These are phyloP conservation scores for Colletotrichum ledebouriae DNA, from an alignment of 2,329 filamentous ascomycete species.

Conservation along the genomic window DNA sequence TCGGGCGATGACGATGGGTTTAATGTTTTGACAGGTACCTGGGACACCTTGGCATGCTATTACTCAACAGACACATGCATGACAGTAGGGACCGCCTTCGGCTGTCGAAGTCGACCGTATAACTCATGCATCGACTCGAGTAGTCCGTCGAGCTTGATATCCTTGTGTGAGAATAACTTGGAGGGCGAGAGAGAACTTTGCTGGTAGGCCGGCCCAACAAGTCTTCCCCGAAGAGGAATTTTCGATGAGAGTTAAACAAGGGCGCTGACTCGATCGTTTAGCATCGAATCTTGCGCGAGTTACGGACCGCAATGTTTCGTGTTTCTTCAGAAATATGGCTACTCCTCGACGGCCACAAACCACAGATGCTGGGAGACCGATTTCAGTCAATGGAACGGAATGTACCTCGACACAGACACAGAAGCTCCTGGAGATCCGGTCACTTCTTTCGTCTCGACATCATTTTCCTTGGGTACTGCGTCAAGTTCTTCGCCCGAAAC, in stretches of 20 bases:
- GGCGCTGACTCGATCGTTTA: too few relatives aligned
- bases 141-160: slow-evolving; percentile 3
- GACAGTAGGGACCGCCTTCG: slow-evolving; percentile 3
- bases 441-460: not conserved
- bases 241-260: too few relatives aligned
- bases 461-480: not conserved
- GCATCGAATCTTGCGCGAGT: not conserved
- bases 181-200: not conserved
- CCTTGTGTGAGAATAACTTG: not conserved
- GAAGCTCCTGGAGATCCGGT: not conserved
- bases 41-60: not conserved
- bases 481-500: not conserved
- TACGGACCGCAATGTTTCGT: not conserved
- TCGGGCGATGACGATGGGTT: too few relatives aligned
- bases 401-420: slow-evolving; percentile 2
- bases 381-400: slow-evolving; percentile 7
- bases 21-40: not conserved
- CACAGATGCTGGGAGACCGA: slow-evolving; percentile 9
- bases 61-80: not conserved
- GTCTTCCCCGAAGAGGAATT: too few relatives aligned
- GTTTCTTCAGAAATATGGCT: slow-evolving; percentile 7
- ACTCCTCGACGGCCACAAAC: not conserved
- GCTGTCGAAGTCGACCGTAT: slow-evolving; percentile 3
- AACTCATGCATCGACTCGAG: not conserved
- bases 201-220: not conserved